Base-by-base conservation (phyloP, 73 alveolate genomes). In the Symbiodinium pilosum region DNA sequence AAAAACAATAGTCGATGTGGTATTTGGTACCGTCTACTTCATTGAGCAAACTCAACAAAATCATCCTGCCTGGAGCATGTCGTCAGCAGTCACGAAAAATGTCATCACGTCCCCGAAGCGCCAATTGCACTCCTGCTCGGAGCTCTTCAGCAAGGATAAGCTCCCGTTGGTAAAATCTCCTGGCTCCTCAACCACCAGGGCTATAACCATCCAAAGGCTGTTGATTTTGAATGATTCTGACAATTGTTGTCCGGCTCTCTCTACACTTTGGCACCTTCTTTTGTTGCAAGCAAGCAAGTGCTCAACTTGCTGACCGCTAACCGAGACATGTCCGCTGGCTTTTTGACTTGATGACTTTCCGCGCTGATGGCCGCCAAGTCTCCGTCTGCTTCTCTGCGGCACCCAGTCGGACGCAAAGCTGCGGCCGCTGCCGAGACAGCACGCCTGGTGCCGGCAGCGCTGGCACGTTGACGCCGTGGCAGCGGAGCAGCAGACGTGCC, bases 91-190 rank as follows among this genome's bases (percentile, higher is more conserved):
- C 3, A 64, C 81, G 81, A 64, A 43, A 36, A 84, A 84, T 26
- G 93, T 84, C 77, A 84, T 12, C 43, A 32, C 54, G 34, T 84
- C 93, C 41, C 93, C 93, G 36, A 84, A 84, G 93, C 52, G 93
- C 93, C 93, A 84, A 44, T 84, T 84, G 77, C 93, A 84, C 24
- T 81, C 59, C 64, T 26, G 81, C 21, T 47, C 59, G 59, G 59
- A 47, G 6, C 59, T 14, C 59, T 47, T 47, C 81, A 28, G 3
- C 81, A n/a, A n/a, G n/a, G n/a, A n/a, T n/a, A n/a, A n/a, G n/a
- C 6, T 64, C 21, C 30, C 81, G 81, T 38, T 64, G 20, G 34
- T 28, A 28, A 24, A 64, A 28, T 64, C 81, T 28, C 81, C 81
- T 14, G 81, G 81, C 81, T 38, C 81, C 81, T 64, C 20, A 64